These are phyloP conservation scores for Echium plantagineum DNA, from an alignment of 257 asterid species.

Conservation along the genomic window DNA sequence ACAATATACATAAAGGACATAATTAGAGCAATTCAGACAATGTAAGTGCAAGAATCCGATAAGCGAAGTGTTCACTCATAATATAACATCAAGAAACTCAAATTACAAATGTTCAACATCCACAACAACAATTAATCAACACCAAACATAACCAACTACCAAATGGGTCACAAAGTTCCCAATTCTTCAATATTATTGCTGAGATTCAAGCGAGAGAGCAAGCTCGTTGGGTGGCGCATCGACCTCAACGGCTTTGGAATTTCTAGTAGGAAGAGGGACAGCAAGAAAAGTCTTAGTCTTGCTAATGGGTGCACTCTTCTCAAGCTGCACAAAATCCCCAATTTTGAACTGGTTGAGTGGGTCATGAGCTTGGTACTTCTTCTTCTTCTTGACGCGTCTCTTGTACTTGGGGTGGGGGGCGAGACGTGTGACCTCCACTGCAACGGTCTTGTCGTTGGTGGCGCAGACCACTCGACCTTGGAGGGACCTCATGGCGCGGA, in stretches of 20 bases:
- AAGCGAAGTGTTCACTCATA: not conserved
- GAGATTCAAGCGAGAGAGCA: conserved; percentile 19
- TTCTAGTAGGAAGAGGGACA: conserved; percentile 32
- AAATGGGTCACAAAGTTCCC: conserved; percentile 2
- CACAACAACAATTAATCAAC: not conserved
- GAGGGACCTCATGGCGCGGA: conserved; percentile 60
- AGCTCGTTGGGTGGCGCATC: conserved; percentile 19
- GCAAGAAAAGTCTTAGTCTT: conserved; percentile 74
- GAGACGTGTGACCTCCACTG: conserved; percentile 75
- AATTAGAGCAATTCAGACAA: too few species aligned
- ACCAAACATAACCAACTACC: not conserved
- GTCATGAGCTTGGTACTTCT: conserved; percentile 96
- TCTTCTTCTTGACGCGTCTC: conserved; percentile 82
- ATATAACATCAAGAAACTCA: not conserved
- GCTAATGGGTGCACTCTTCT: conserved; percentile 69
- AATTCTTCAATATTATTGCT: conserved; percentile 6
- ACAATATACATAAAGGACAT: too few species aligned
- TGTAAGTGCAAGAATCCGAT: too few species aligned
- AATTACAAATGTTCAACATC: not conserved
- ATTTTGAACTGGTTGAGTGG: conserved; percentile 68
- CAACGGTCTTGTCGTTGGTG: conserved; percentile 78
- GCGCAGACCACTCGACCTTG: conserved; percentile 72
- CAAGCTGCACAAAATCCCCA: conserved; percentile 77
- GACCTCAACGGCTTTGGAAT: conserved; percentile 15
- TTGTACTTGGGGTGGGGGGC: conserved; percentile 97